Evolutionary conservation across 140 eudicot genomes (phyloP), one percentile per base, ranked within the genome.

Genomic region (Erigeron philadelphicus): DNA sequence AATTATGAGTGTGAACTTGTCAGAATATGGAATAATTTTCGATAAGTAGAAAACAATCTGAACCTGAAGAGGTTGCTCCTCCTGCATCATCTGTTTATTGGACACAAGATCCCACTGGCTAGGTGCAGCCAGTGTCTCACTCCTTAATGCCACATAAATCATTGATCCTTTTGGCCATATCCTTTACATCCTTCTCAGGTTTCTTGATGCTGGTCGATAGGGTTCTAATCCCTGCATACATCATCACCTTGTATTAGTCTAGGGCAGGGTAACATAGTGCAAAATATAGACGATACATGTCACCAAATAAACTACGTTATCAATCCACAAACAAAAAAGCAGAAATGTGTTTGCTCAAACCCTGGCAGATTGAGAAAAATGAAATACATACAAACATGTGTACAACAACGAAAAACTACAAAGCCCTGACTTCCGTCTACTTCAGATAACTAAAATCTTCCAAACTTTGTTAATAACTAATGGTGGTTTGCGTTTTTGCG

Each of bases 91-190:
- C 78, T 89, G 97, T 79, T 89, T 89, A 79, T 94, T 97, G 19
- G 99, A 87, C 46, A 89, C 97, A 81, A 94, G 91, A 79, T 94
- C 97, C 99, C 99, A 94, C 52, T 94, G 97, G 72, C 95, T 87
- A 11, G 99, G 99, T 67, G 95, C 90, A 67, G 99, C 99, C 99
- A n/a, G n/a, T n/a, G n/a, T n/a, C n/a, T 16, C 97, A 94, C 63
- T 94, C 99, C 84, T 94, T 94, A n/a, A 89, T 94, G 60, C 97
- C 99, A 60, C 90, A 78, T 62, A 94, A 80, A 77, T 94, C 97
- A 68, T 94, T 94, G 71, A 94, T 84, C 70, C 90, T 83, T 72
- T 89, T 94, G 38, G 95, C 95, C 95, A 85, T 84, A 9, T 94
- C 95, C 75, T 94, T 94, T 46, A 87, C 84, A 81, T 94, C 97